A percentile compares a stretch with the other conserved stretches of the same genome.
Conservation (phyloP, 345 rosid species). For the Lepidium sativum region DNA sequence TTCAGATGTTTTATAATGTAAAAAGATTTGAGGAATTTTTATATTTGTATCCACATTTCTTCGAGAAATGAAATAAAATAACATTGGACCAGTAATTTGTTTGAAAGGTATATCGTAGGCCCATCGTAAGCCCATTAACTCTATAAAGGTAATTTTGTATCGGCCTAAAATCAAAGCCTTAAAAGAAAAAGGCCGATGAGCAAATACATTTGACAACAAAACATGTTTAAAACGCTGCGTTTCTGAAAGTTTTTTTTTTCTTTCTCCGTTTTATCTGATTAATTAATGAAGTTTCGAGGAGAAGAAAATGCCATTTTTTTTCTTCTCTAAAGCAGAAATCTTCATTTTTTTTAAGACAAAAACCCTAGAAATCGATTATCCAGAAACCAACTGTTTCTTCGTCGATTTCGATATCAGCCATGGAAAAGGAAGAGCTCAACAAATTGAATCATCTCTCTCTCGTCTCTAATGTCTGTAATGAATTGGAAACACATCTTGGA, state of each 20-base stretch:
- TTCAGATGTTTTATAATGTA: too few species aligned
- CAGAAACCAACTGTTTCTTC: not conserved
- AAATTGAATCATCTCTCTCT: conserved; percentile 36
- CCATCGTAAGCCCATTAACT: not conserved
- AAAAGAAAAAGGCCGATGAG: not conserved
- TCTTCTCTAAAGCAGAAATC: not conserved
- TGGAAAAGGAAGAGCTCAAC: conserved; percentile 34
- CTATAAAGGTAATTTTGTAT: not conserved
- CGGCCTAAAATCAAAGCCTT: not conserved
- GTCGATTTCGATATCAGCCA: not conserved
- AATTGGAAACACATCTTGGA: conserved; percentile 72
- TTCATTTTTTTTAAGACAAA: not conserved
- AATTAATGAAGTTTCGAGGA: not conserved
- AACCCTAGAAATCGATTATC: conserved; percentile 16
- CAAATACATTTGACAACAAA: too few species aligned
- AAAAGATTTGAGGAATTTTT: too few species aligned
- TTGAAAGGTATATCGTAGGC: not conserved
- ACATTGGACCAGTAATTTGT: not conserved
- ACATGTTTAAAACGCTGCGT: not conserved
- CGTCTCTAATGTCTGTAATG: conserved; percentile 79
- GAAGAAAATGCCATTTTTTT: not conserved
- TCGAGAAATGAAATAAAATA: too few species aligned
- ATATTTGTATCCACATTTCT: too few species aligned
- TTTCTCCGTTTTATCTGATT: not conserved
- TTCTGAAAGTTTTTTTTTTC: not conserved